Evolutionary conservation across 2,329 filamentous ascomycete genomes (phyloP).

Genomic region (Byssothecium circinans): DNA sequence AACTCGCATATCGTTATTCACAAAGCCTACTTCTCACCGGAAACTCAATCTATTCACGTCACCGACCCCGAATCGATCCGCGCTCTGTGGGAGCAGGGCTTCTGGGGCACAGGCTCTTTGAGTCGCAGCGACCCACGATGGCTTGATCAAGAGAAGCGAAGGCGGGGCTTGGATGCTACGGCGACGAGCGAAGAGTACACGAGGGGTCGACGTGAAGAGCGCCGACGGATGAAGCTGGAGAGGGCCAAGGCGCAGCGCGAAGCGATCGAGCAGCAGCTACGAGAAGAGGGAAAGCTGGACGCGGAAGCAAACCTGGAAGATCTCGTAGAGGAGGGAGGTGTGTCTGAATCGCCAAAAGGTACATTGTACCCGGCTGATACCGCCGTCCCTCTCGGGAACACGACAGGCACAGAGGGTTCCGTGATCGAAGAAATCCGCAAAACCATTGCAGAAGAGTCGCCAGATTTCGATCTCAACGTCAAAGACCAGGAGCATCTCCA

Average conservation of each 20-base stretch:
- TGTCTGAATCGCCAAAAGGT: slow-evolving; percentile 23
- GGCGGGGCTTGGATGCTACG: slow-evolving; percentile 63
- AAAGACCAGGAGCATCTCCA: slow-evolving; percentile 79
- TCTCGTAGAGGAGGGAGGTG: slow-evolving; percentile 27
- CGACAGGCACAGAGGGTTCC: slow-evolving; percentile 10
- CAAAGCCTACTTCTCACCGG: slow-evolving; percentile 75
- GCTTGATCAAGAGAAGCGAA: slow-evolving; percentile 79
- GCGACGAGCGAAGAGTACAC: slow-evolving; percentile 84
- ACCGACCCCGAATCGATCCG: slow-evolving; percentile 74
- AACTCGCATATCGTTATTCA: slow-evolving; percentile 67
- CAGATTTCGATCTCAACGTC: slow-evolving; percentile 19
- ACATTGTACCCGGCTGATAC: slow-evolving; percentile 20
- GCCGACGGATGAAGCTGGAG: slow-evolving; percentile 85
- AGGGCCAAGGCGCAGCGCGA: slow-evolving; percentile 85
- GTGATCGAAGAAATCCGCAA: slow-evolving; percentile 18
- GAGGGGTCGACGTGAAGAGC: slow-evolving; percentile 72
- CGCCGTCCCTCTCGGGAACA: slow-evolving; percentile 8
- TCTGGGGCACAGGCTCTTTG: slow-evolving; percentile 91
- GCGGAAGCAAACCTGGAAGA: slow-evolving; percentile 30
- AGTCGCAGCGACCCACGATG: slow-evolving; percentile 95
- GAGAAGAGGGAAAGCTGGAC: slow-evolving; percentile 52
- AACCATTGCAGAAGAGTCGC: slow-evolving; percentile 8
- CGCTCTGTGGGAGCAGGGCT: slow-evolving; percentile 92
- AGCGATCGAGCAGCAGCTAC: slow-evolving; percentile 72
- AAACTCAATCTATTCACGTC: slow-evolving; percentile 82